Conservation (phyloP, 352 stramenopile species). For the Globisporangium nunn region DNA sequence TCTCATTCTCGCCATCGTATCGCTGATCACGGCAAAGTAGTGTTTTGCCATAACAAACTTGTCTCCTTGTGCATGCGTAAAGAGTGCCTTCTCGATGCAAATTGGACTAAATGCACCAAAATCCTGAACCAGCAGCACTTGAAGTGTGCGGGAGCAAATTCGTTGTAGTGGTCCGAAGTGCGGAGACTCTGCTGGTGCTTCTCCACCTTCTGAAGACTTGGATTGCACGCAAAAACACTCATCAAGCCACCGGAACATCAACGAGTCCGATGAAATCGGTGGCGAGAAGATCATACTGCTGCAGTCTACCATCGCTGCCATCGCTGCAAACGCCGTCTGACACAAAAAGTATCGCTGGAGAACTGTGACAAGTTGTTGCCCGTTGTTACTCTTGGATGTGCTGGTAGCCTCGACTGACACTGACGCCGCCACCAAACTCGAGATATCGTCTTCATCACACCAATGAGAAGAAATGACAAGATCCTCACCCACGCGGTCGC, state of each 20-base stretch:
- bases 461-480: constrained; percentile 36
- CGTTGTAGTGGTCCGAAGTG: constrained; percentile 43
- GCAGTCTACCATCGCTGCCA: constrained; percentile 12
- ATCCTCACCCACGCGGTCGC: constrained; percentile 15
- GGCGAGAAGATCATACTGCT: constrained; percentile 9
- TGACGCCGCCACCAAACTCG: neutral
- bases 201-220: neutral
- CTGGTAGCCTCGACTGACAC: neutral
- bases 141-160: constrained; percentile 25
- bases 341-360: constrained; percentile 28
- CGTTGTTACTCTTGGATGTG: neutral
- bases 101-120: constrained; percentile 21
- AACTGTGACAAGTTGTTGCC: constrained; percentile 11
- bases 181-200: constrained; percentile 6
- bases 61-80: constrained; percentile 18
- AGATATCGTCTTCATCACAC: constrained; percentile 29
- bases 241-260: constrained; percentile 43
- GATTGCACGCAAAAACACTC: constrained; percentile 45
- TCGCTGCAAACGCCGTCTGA: constrained; percentile 22
- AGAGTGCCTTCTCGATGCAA: constrained; percentile 35
- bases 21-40: constrained; percentile 25
- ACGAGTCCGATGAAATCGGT: constrained; percentile 13
- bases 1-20: constrained; percentile 6
- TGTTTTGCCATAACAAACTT: constrained; percentile 30
- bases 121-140: constrained; percentile 24